These are phyloP conservation scores for Pseudozyma thailandica DNA, from an alignment of 1,284 basidiomycete genomes.

Conservation along the genomic window DNA sequence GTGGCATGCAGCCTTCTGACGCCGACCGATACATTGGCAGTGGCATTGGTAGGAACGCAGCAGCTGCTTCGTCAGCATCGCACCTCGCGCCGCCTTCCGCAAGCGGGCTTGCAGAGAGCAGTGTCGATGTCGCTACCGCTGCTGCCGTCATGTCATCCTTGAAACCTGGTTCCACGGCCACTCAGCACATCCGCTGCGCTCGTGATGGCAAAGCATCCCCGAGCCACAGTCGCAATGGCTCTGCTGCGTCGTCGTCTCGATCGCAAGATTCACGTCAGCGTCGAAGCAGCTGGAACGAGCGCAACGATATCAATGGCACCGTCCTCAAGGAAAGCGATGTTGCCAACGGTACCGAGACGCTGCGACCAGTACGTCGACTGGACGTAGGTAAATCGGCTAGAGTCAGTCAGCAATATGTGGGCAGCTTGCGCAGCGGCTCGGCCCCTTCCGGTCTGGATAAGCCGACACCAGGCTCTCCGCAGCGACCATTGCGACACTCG, in stretches of 20 bases:
- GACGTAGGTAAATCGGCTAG: conserved; percentile 81
- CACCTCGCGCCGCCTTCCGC: conserved; percentile 36
- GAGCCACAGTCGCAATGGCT: conserved; percentile 33
- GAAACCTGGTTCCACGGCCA: conserved; percentile 36
- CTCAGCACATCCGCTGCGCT: conserved; percentile 37
- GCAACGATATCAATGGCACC: conserved; percentile 78
- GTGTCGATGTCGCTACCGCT: conserved; percentile 39
- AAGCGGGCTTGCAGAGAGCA: conserved; percentile 28
- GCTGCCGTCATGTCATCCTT: conserved; percentile 43
- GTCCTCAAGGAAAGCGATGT: conserved; percentile 82
- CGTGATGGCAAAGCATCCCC: conserved; percentile 47
- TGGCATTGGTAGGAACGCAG: conserved; percentile 31
- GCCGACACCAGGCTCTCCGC: conserved; percentile 6
- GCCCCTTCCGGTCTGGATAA: conserved; percentile 31
- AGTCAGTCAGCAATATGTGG: conserved; percentile 82
- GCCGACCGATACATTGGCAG: conserved; percentile 18
- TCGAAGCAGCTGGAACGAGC: conserved; percentile 70
- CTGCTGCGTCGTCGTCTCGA: conserved; percentile 27
- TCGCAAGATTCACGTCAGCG: conserved; percentile 25
- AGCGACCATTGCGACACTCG: conserved; percentile 32
- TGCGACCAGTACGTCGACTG: conserved; percentile 90
- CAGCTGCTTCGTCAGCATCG: conserved; percentile 17
- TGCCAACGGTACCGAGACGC: conserved; percentile 76
- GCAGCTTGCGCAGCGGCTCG: conserved; percentile 64
- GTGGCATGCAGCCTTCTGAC: conserved; percentile 47